Percentiles rank a stretch among this genome's conserved stretches.
Conservation (phyloP, 2,329 filamentous ascomycete genomes). For the Pseudogymnoascus sp. region DNA sequence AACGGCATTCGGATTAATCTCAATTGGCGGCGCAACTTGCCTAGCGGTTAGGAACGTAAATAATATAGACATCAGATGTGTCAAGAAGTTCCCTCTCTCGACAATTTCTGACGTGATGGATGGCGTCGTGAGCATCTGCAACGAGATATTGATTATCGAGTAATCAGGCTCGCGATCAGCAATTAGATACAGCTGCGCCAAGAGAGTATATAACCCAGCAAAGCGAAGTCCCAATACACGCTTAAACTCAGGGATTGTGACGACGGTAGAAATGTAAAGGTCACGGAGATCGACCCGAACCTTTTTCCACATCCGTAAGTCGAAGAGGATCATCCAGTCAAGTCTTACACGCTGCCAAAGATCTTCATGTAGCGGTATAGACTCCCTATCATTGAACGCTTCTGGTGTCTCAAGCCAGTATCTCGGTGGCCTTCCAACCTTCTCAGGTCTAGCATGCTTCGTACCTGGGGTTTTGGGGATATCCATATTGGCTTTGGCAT, state of each 20-base stretch:
- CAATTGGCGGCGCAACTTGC: conserved; percentile 88
- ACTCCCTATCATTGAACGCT: conserved; percentile 55
- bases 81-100: conserved; percentile 90
- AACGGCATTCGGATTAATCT: conserved; percentile 78
- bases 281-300: conserved; percentile 83
- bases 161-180: conserved; percentile 95
- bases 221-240: conserved; percentile 87
- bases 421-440: conserved; percentile 44
- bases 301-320: conserved; percentile 94
- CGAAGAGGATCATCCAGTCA: conserved; percentile 91
- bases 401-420: conserved; percentile 84
- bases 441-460: conserved; percentile 31
- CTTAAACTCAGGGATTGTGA: conserved; percentile 94
- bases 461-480: conserved; percentile 75
- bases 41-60: conserved; percentile 96
- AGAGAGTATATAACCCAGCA: conserved; percentile 84
- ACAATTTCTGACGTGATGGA: conserved; percentile 96
- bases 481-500: conserved; percentile 58
- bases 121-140: conserved; percentile 94
- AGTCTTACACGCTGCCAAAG: conserved; percentile 82
- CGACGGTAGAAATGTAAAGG: conserved; percentile 92
- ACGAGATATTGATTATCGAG: conserved; percentile 93
- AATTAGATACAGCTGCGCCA: conserved; percentile 91
- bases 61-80: conserved; percentile 87
- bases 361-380: conserved; percentile 70